Evolutionary conservation across 495 filamentous ascomycete species (phyloP).

Genomic region (Tirmania nivea): DNA sequence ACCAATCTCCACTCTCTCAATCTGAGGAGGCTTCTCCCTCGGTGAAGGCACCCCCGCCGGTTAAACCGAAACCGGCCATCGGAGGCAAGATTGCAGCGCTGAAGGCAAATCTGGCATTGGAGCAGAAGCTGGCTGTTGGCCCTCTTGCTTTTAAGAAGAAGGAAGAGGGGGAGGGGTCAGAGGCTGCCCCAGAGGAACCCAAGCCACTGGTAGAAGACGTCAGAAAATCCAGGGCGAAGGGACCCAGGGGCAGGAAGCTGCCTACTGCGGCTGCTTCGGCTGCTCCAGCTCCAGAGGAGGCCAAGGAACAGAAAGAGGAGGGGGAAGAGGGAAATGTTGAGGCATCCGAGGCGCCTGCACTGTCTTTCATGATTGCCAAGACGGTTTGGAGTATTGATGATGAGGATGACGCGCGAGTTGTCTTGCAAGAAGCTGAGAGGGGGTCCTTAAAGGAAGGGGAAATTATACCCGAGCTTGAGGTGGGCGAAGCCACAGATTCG

Average conservation of each 20-base stretch:
- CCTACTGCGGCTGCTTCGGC: constrained; percentile 1
- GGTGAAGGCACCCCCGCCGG: constrained; percentile 14
- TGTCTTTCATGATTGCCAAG: constrained; percentile 11
- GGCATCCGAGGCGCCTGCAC: background rate
- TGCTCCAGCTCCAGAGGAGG: constrained; percentile 1
- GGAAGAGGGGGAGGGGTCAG: constrained; percentile 36
- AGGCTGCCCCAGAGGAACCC: constrained; percentile 39
- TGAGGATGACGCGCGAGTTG: constrained; percentile 5
- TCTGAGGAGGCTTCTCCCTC: constrained; percentile 10
- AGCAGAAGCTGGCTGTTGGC: constrained; percentile 61
- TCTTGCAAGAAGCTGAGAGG: background rate
- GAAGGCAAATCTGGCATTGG: constrained; percentile 65
- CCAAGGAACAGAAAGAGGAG: background rate
- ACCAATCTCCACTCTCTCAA: constrained; percentile 13
- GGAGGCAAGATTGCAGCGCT: constrained; percentile 77
- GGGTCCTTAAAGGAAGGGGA: background rate
- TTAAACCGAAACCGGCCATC: constrained; percentile 51
- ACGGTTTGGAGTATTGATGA: constrained; percentile 13
- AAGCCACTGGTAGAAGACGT: constrained; percentile 53
- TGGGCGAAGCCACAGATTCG: background rate
- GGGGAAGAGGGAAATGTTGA: background rate
- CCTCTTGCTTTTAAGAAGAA: constrained; percentile 53
- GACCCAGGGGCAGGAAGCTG: constrained; percentile 46
- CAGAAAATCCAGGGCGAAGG: constrained; percentile 71
- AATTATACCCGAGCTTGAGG: background rate